Evolutionary conservation across 2,329 filamentous ascomycete species (phyloP), one percentile per base, ranked within the genome.

Genomic region (Beauveria sp.): DNA sequence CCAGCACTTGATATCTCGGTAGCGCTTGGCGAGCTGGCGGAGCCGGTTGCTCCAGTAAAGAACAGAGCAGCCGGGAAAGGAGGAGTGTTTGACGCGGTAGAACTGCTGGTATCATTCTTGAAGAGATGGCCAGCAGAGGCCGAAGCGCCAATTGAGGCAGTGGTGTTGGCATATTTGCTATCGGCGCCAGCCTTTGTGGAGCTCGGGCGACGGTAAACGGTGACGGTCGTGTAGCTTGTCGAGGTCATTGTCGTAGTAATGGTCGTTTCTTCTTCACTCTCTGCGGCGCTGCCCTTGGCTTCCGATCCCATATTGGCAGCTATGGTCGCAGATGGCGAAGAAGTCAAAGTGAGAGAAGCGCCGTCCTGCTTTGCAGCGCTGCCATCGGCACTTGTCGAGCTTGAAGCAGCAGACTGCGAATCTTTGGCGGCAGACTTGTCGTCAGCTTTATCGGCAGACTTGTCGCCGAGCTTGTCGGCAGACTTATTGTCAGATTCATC

Each of bases 191-290:
- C 41, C 3, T 24, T 47, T 12, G 51, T 28, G 41, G 43, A 7
- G 30, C 7, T 8, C 16, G 18, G 52, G 5, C 24, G 9, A 4
- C 50, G 22, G 20, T 54, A 18, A 43, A 61, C 30, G 6, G 59
- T 61, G 5, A 16, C 12, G 18, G 59, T 61, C 12, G 28, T 34
- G 22, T 55, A 55, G 14, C 18, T 55, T 46, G 59, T 61, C 34
- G 51, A 48, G n/a, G 52, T 61, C 44, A 55, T 55, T 24, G 59
- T 61, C 41, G 43, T 55, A 22, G 58, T 61, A 28, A 34, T 40
- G 1, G 59, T 61, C 16, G 48, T 8, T 34, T 44, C 18, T 3
- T 37, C 40, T 26, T 52, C 55, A 28, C 24, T 59, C 26, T 59
- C 40, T 0, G 37, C n/a, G 5, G 44, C 16, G 9, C 12, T 41